These are phyloP conservation scores for Morella rubra DNA, from an alignment of 306 rosid species.

Conservation along the genomic window DNA sequence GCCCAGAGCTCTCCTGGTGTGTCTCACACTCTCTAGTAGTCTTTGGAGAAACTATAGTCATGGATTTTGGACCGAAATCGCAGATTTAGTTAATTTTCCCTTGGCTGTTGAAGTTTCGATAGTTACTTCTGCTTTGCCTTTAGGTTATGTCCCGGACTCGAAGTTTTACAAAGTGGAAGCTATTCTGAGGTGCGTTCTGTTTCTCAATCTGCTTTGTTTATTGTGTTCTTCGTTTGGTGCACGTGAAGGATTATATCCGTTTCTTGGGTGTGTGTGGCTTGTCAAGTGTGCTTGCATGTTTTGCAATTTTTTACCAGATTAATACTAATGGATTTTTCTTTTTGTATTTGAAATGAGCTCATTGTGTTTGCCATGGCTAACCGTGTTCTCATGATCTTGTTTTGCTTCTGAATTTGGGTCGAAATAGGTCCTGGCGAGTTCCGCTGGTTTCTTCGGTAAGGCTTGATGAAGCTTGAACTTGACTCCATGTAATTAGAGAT, in stretches of 20 bases:
- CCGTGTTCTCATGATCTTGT: constrained; percentile 26
- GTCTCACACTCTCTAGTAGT: neutral
- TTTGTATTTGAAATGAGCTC: constrained; percentile 14
- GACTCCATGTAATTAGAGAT: neutral
- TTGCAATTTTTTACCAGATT: neutral
- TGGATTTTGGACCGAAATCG: neutral
- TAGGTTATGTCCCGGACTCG: constrained; percentile 66
- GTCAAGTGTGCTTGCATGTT: neutral
- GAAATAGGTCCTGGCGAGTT: constrained; percentile 79
- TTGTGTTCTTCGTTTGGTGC: neutral
- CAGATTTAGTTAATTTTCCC: neutral
- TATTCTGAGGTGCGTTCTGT: constrained; percentile 57
- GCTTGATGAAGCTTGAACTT: constrained; percentile 12
- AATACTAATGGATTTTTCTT: neutral
- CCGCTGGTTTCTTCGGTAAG: constrained; percentile 81
- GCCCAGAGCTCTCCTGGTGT: constrained; percentile 57
- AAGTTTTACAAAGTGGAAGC: constrained; percentile 93
- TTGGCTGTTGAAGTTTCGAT: constrained; percentile 7
- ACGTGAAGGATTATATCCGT: neutral
- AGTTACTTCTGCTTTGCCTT: constrained; percentile 4
- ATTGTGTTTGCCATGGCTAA: constrained; percentile 10
- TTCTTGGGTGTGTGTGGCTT: neutral
- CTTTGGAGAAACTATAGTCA: neutral
- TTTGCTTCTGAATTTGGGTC: constrained; percentile 41
- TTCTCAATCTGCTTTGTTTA: neutral